phyloP scores from a whole-genome alignment of 768 basidiomycete species.

The Leccinum boreale region DNA sequence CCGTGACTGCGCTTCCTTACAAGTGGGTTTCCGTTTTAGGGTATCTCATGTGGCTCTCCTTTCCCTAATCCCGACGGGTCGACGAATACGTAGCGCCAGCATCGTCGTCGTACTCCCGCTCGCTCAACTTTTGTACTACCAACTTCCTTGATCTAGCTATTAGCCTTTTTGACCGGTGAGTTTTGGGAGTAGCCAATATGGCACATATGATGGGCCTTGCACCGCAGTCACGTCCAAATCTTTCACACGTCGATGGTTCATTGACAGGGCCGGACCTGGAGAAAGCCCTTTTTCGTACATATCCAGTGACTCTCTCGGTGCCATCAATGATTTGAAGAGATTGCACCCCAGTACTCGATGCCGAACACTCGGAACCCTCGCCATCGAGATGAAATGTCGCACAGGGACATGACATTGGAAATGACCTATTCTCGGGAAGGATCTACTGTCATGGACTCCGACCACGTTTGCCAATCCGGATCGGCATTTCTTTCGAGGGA shows the following conservation, averaged over 20 bases:
- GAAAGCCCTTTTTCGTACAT: background rate
- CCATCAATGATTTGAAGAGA: background rate
- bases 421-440: constrained; percentile 15
- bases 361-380: background rate
- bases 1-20: constrained; percentile 32
- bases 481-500: background rate
- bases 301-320: background rate
- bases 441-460: constrained; percentile 15
- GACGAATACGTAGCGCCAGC: background rate
- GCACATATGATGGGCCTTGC: background rate
- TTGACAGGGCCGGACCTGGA: background rate
- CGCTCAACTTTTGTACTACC: background rate
- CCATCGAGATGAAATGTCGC: constrained; percentile 8
- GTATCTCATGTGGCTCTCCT: constrained; percentile 12
- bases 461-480: constrained; percentile 5
- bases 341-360: background rate
- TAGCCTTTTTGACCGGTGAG: background rate
- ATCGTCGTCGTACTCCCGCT: background rate
- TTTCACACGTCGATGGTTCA: background rate
- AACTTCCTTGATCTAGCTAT: background rate
- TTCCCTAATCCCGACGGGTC: background rate
- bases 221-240: background rate
- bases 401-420: constrained; percentile 18
- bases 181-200: background rate
- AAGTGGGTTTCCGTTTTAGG: constrained; percentile 23